A percentile compares a stretch with the other conserved stretches of the same genome.
These are phyloP conservation scores for Phragmites australis DNA, from an alignment of 176 grass and related monocot genomes.

Conservation along the genomic window DNA sequence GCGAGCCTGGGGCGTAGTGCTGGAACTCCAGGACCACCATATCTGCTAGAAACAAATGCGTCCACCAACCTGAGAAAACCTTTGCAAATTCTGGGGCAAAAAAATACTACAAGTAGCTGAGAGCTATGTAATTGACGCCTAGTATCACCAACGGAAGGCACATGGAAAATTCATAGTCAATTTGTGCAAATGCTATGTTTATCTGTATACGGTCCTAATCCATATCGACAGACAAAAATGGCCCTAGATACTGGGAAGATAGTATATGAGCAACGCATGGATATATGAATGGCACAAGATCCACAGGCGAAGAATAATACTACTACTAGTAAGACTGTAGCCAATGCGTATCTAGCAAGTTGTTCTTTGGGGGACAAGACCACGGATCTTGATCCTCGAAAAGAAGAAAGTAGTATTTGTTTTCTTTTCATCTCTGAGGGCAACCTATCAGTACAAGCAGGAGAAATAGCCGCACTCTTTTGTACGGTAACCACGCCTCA, in stretches of 20 bases:
- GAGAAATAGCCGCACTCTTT: not conserved
- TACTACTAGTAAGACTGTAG: not conserved
- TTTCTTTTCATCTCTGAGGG: not conserved
- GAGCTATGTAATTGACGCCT: not conserved
- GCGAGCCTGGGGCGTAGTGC: conserved; percentile 68
- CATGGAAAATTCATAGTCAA: not conserved
- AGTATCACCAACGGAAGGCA: not conserved
- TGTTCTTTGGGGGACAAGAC: conserved; percentile 2
- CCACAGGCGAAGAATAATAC: not conserved
- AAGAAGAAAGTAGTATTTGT: conserved; percentile 20
- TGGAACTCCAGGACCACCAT: conserved; percentile 74
- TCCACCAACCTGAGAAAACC: not conserved
- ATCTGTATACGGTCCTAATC: not conserved
- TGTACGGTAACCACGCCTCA: not conserved
- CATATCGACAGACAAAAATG: not conserved
- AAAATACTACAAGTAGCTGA: too few species aligned
- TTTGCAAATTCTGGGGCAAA: too few species aligned
- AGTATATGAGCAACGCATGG: not conserved
- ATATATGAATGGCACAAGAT: conserved; percentile 23
- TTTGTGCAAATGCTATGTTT: not conserved
- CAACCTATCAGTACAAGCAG: not conserved
- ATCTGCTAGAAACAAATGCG: conserved; percentile 40
- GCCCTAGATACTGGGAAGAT: not conserved
- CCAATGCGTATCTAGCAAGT: not conserved
- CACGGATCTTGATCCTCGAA: conserved; percentile 4